phyloP scores from a whole-genome alignment of 371 early-diverging fungal species.

The Mortierella sp. region DNA sequence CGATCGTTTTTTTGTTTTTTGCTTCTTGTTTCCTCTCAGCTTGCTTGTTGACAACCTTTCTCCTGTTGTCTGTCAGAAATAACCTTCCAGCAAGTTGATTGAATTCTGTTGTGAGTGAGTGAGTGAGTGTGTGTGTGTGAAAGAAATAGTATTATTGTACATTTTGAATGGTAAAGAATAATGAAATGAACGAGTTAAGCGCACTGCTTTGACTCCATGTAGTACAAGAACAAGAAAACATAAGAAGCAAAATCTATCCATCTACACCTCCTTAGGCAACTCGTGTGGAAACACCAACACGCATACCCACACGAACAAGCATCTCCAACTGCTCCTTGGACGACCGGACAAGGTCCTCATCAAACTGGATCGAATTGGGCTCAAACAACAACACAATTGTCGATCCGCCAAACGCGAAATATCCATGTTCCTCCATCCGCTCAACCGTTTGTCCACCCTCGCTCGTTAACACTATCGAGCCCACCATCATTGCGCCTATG shows the following conservation, averaged over 20 bases:
- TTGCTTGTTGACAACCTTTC: background rate
- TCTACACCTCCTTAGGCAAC: background rate
- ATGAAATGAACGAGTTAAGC: background rate
- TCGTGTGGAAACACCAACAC: constrained; percentile 50
- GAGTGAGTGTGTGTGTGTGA: background rate
- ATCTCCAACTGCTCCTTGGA: constrained; percentile 70
- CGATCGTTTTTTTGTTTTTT: background rate
- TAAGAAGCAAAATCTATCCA: background rate
- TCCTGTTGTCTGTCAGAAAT: background rate
- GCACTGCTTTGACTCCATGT: background rate
- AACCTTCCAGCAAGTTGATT: too few species aligned
- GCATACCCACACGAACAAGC: constrained; percentile 63
- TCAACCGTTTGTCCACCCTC: constrained; percentile 65
- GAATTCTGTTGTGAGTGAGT: background rate
- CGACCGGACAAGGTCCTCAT: constrained; percentile 71
- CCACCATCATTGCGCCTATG: constrained; percentile 93
- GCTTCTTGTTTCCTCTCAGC: background rate
- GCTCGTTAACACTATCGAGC: constrained; percentile 82
- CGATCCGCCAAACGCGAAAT: constrained; percentile 86
- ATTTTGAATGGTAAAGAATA: background rate
- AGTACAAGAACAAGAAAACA: background rate
- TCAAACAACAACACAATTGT: constrained; percentile 84
- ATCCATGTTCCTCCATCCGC: constrained; percentile 87
- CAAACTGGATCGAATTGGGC: constrained; percentile 71
- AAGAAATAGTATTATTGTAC: background rate